Percentiles rank a stretch among this genome's conserved stretches.
Conservation (phyloP, 2,329 filamentous ascomycete genomes). For the Lecanicillium sp. region DNA sequence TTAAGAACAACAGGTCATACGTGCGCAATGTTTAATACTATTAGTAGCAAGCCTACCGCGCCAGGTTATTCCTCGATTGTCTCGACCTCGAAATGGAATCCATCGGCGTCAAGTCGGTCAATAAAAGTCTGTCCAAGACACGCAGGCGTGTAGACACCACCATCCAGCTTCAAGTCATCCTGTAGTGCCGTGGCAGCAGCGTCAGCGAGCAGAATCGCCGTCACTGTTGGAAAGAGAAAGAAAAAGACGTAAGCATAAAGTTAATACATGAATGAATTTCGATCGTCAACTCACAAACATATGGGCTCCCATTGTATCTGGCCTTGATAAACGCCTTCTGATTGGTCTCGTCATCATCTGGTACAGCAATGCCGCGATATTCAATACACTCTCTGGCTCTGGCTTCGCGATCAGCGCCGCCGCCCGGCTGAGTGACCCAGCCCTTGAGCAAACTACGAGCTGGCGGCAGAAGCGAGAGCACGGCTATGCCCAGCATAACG, state of each 20-base stretch:
- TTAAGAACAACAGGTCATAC: background rate
- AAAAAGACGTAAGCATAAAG: no score
- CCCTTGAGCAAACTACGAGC: constrained; percentile 39
- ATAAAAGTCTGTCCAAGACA: constrained; percentile 63
- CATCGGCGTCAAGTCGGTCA: constrained; percentile 53
- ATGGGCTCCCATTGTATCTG: constrained; percentile 55
- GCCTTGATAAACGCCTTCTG: constrained; percentile 52
- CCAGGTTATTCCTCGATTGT: constrained; percentile 15
- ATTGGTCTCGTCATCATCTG: constrained; percentile 43
- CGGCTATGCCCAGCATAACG: constrained; percentile 35
- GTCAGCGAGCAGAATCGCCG: constrained; percentile 56
- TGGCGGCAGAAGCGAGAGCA: constrained; percentile 40
- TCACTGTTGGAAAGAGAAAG: no score
- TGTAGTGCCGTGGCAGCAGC: constrained; percentile 60
- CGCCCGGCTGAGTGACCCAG: constrained; percentile 46
- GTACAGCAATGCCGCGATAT: constrained; percentile 58
- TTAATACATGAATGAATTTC: background rate
- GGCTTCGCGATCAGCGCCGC: constrained; percentile 47
- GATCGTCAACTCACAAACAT: constrained; percentile 52
- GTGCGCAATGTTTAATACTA: no score
- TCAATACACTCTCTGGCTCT: constrained; percentile 55
- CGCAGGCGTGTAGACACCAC: constrained; percentile 67
- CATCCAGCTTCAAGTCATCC: constrained; percentile 53
- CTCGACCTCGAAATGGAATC: constrained; percentile 57
- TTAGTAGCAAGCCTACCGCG: no score